Conservation (phyloP, 805 yeast species). For the Cyberlindnera xishuangbannaensis region DNA sequence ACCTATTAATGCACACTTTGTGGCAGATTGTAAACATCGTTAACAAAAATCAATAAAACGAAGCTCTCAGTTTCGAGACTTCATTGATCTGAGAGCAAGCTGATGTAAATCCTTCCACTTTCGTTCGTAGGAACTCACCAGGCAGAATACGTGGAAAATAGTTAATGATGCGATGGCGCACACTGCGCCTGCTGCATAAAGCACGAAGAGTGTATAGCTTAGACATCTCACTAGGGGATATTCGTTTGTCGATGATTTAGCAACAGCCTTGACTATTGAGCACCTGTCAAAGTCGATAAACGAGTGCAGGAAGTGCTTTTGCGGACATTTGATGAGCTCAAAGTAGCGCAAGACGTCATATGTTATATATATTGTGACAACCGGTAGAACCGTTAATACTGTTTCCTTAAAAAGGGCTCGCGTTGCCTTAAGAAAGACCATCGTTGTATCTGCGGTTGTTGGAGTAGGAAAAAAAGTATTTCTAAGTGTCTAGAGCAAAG, state of each 20-base stretch:
- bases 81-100: conserved; percentile 4
- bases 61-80: neutral
- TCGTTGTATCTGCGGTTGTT: neutral
- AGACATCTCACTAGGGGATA: no score
- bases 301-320: conserved; percentile 14
- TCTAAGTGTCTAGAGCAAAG: neutral
- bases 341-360: conserved; percentile 13
- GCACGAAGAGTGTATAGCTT: conserved; percentile 3
- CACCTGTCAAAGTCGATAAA: conserved; percentile 12
- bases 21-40: no score
- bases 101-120: conserved; percentile 18
- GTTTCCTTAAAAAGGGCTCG: conserved; percentile 12
- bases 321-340: conserved; percentile 4
- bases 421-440: conserved; percentile 1
- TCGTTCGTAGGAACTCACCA: conserved; percentile 18
- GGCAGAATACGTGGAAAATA: conserved; percentile 17
- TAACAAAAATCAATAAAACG: neutral
- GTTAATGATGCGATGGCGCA: conserved; percentile 13
- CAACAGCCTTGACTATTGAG: conserved; percentile 14
- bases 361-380: conserved; percentile 14
- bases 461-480: neutral
- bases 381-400: conserved; percentile 16
- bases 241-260: no score
- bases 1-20: no score
- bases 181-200: conserved; percentile 8